These are phyloP conservation scores for Zarea fungicola DNA, from an alignment of 2,329 filamentous ascomycete genomes.

Conservation along the genomic window DNA sequence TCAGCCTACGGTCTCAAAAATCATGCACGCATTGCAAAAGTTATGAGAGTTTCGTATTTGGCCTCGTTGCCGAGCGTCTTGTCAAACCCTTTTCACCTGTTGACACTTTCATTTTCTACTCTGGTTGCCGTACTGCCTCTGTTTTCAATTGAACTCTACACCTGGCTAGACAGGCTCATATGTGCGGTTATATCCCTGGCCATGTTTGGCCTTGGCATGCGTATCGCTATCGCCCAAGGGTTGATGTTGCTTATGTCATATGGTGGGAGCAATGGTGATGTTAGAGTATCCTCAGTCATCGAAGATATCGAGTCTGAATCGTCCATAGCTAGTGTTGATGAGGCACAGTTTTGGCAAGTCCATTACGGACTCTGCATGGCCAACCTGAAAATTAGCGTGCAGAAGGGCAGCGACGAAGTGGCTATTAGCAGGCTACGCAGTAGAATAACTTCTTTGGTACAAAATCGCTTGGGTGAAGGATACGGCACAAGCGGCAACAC, in stretches of 20 bases:
- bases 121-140: constrained; percentile 78
- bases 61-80: constrained; percentile 78
- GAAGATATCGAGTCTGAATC: constrained; percentile 79
- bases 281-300: constrained; percentile 66
- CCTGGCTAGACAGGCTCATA: constrained; percentile 76
- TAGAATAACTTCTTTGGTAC: constrained; percentile 71
- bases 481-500: constrained; percentile 75
- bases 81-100: constrained; percentile 90
- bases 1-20: constrained; percentile 86
- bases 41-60: constrained; percentile 82
- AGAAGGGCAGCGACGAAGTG: constrained; percentile 60
- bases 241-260: constrained; percentile 97
- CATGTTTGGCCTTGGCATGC: constrained; percentile 84
- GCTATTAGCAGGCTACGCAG: constrained; percentile 68
- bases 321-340: constrained; percentile 70
- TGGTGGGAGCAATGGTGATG: constrained; percentile 31
- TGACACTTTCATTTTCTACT: constrained; percentile 81
- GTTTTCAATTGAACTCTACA: constrained; percentile 72
- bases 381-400: constrained; percentile 75
- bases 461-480: constrained; percentile 79
- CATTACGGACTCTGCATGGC: constrained; percentile 97
- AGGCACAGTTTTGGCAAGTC: constrained; percentile 97
- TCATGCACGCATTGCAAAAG: constrained; percentile 84
- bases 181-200: constrained; percentile 75
- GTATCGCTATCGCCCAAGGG: constrained; percentile 79